phyloP scores from a whole-genome alignment of 352 stramenopile species.

The Pythium sukuiense region DNA sequence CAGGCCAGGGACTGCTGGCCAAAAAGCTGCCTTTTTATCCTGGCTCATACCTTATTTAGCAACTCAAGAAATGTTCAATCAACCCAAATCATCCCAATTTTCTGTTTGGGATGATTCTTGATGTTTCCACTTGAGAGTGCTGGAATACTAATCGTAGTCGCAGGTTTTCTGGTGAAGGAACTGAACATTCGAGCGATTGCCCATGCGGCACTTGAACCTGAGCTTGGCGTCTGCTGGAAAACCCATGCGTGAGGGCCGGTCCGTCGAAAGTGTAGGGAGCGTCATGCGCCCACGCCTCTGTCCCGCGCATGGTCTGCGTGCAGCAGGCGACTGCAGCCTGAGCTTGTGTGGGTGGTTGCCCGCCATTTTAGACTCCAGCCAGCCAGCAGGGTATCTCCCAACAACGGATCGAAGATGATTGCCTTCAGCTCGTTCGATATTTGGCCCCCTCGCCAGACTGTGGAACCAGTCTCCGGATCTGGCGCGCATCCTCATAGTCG shows the following conservation, averaged over 20 bases:
- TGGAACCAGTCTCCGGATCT: not conserved
- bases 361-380: not conserved
- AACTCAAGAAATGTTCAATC: conserved; percentile 15
- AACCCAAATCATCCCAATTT: conserved; percentile 2
- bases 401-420: conserved; percentile 1
- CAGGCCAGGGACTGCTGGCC: conserved; percentile 4
- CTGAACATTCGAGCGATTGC: conserved; percentile 1
- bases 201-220: not conserved
- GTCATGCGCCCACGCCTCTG: not conserved
- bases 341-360: not conserved
- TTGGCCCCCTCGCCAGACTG: not conserved
- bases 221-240: not conserved
- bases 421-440: conserved; percentile 1
- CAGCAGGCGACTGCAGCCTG: not conserved
- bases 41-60: conserved; percentile 13
- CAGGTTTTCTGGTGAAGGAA: conserved; percentile 11
- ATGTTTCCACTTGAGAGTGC: conserved; percentile 14
- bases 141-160: conserved; percentile 6
- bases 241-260: too few species aligned
- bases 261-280: not conserved
- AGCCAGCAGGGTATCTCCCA: too few species aligned
- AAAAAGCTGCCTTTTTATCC: not conserved
- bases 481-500: not conserved
- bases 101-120: conserved; percentile 1
- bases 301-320: not conserved